Evolutionary conservation across 371 early-diverging fungal genomes (phyloP).

Genomic region (Zychaea mexicana): DNA sequence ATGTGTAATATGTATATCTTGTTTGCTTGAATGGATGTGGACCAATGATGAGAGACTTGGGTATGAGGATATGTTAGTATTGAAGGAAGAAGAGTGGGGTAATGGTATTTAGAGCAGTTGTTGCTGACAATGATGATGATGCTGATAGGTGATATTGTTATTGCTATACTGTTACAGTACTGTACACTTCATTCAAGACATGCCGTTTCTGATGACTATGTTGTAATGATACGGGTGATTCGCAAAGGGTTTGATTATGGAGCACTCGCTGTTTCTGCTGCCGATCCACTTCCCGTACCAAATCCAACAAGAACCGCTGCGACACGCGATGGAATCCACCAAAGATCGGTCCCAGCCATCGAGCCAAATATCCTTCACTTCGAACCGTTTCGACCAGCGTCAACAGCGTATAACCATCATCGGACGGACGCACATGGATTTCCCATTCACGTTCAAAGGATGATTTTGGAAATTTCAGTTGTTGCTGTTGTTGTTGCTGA

Average conservation of each 20-base stretch:
- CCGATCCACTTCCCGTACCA: conserved; percentile 18
- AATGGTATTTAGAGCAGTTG: no score
- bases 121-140: no score
- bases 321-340: conserved; percentile 22
- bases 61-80: no score
- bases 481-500: neutral
- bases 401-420: neutral
- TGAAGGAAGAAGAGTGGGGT: no score
- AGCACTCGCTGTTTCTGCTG: conserved; percentile 17
- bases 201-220: neutral
- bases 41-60: neutral
- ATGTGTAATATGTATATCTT: no score
- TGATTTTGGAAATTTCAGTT: conserved; percentile 3
- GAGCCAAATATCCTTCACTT: conserved; percentile 19
- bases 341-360: conserved; percentile 24
- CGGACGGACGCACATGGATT: conserved; percentile 10
- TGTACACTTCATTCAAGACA: conserved; percentile 1
- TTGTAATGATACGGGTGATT: conserved; percentile 10
- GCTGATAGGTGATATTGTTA: neutral
- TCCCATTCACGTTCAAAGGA: conserved; percentile 25
- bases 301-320: conserved; percentile 20
- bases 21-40: no score
- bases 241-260: conserved; percentile 9
- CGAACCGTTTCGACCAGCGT: conserved; percentile 19
- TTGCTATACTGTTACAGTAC: neutral